Base-by-base conservation (phyloP, 257 asterid genomes). In the Scutellaria barbata region DNA sequence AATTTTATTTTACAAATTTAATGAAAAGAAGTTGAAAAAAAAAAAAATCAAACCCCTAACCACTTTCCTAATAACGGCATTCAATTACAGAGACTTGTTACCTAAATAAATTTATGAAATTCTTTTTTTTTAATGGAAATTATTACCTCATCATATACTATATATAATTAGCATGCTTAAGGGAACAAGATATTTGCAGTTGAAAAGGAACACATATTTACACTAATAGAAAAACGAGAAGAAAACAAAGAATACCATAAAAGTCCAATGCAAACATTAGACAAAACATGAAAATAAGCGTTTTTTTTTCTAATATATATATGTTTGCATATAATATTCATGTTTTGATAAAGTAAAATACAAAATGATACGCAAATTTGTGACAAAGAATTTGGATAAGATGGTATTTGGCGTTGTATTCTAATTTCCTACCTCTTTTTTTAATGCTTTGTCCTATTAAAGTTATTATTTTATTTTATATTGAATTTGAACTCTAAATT, bases 111-210 rank as follows among this genome's bases (percentile, higher is more conserved):
- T 30, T 3, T 30, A 30, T 30, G 35, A 30, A 30, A 30, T 4
- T 3, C 35, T 30, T 30, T 30, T 30, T 30, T 30, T n/a, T n/a
- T n/a, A n/a, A 30, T 30, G 35, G 35, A 4, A 30, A 30, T 42
- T 66, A 66, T 66, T 37, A 58, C 17, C 12, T 16, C 48, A 11
- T 11, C 57, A 65, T 33, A 45, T n/a, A n/a, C n/a, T n/a, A n/a
- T 47, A 42, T 42, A 42, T 7, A 14, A 50, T 40, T 50, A 61
- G 50, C 75, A 75, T 69, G 63, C 22, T 52, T 3, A 25, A 68
- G 33, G 22, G 10, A 17, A 39, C 72, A 70, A 41, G 11, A 45
- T 7, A 53, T 43, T 60, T 69, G 68, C 68, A 17, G 54, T 76
- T n/a, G 13, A 43, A 61, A 17, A 10, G 41, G 11, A 65, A 8